These are phyloP conservation scores for Pseudogymnoascus sp. DNA, from an alignment of 2,329 filamentous ascomycete species.

Conservation along the genomic window DNA sequence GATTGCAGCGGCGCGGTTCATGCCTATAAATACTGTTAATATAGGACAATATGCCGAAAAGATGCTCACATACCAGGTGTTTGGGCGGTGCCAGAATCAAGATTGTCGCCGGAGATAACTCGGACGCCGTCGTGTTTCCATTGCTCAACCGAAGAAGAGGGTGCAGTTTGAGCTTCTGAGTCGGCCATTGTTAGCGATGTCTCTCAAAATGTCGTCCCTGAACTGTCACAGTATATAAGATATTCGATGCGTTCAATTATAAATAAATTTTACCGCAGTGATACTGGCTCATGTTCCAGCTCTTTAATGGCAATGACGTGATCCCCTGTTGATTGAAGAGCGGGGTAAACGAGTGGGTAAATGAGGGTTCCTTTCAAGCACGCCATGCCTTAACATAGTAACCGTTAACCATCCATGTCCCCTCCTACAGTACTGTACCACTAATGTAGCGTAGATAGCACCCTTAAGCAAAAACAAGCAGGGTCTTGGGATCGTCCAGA, in stretches of 20 bases:
- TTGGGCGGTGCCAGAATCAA: conserved; percentile 36
- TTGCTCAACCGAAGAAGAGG: conserved; percentile 13
- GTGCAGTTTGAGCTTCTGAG: neutral
- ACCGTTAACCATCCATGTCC: neutral
- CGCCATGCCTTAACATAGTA: neutral
- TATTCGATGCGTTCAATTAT: neutral
- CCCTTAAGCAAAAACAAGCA: no score
- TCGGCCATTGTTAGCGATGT: neutral
- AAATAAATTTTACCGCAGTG: neutral
- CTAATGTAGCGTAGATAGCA: neutral
- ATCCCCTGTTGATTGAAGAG: neutral
- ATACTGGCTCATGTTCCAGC: neutral
- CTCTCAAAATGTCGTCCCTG: no score
- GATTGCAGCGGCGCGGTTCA: conserved; percentile 38
- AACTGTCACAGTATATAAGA: neutral
- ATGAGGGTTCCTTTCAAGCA: neutral
- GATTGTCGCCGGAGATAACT: conserved; percentile 34
- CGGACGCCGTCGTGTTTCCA: conserved; percentile 37
- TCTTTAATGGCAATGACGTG: neutral
- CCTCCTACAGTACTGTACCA: neutral
- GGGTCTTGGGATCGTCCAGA: no score
- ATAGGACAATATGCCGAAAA: neutral
- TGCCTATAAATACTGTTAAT: conserved; percentile 20
- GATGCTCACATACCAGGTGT: conserved; percentile 29
- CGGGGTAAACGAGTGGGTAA: neutral